phyloP scores from a whole-genome alignment of 2,329 filamentous ascomycete genomes.

The Fusarium nematophilum region DNA sequence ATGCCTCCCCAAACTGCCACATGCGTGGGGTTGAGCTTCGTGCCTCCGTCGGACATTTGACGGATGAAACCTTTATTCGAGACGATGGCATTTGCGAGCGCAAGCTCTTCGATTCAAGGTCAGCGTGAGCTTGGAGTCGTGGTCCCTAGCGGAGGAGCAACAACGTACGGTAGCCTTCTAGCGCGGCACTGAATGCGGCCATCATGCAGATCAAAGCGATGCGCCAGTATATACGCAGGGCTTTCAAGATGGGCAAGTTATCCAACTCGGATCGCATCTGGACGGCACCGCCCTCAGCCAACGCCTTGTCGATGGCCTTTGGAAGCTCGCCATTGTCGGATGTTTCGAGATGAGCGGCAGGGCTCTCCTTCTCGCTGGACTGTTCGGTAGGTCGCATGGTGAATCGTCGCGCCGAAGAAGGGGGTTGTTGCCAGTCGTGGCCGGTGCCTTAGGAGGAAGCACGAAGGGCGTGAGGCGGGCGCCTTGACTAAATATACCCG shows the following conservation, averaged over 20 bases:
- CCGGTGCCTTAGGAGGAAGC: neutral
- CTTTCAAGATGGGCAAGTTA: slow-evolving; percentile 11
- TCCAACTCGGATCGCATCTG: slow-evolving; percentile 17
- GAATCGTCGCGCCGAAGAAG: no score
- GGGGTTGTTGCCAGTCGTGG: neutral
- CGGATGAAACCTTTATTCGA: slow-evolving; percentile 75
- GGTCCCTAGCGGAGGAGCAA: no score
- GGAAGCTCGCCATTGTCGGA: slow-evolving; percentile 64
- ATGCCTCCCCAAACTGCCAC: slow-evolving; percentile 71
- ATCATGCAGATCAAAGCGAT: slow-evolving; percentile 3
- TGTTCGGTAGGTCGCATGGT: neutral
- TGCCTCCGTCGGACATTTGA: slow-evolving; percentile 77
- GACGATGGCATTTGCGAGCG: slow-evolving; percentile 79
- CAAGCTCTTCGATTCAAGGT: neutral
- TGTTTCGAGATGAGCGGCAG: neutral
- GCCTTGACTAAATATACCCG: neutral
- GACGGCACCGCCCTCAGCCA: slow-evolving; percentile 3
- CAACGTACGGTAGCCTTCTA: slow-evolving; percentile 5
- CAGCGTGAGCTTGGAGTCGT: neutral
- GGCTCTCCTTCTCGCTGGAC: slow-evolving; percentile 51
- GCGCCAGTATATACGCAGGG: slow-evolving; percentile 9
- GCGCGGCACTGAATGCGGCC: slow-evolving; percentile 1
- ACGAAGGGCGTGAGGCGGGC: neutral
- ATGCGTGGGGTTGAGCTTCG: slow-evolving; percentile 67
- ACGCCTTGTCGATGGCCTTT: slow-evolving; percentile 78